Base-by-base conservation (phyloP, 1,284 basidiomycete genomes). In the Cerrena zonata region DNA sequence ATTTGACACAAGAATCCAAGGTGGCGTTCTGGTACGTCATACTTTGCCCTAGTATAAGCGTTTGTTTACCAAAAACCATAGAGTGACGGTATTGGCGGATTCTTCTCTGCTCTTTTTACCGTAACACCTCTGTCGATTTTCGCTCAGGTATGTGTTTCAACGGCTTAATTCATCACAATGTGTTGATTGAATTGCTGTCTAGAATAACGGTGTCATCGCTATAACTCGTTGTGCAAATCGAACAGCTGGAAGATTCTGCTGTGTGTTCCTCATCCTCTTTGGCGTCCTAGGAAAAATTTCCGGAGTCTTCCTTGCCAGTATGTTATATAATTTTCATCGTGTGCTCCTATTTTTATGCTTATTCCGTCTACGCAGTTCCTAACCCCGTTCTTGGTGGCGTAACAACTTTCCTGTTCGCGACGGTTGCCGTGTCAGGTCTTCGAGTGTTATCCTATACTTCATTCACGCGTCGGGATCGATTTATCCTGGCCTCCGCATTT, bases 381-480 rank as follows among this genome's bases (percentile, higher is more conserved):
- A 85, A 88, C 57, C 72, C 89, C 0, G 87, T 93, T 7, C 76
- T 94, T 0, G 91, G 91, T 2, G 89, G 89, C 3, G 86, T 91
- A 2, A 91, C 87, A 12, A 89, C 88, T 2, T 90, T 88, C 70
- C 71, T 89, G 45, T 85, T 85, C 53, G 63, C 64, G 3, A 62
- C 53, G 36, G 65, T 67, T 22, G 61, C 63, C 11, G 57, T 58
- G 4, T 87, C 86, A 0, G 90, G 91, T 45, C 54, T 89, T 36
- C 80, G 86, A 30, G 85, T 94, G 2, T 71, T 94, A 27, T 75
- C 82, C 1, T 81, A 79, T 60, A 71, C 78, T 42, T 65, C 69
- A 10, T 92, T 82, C 62, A 82, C 81, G 11, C 75, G 91, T 1
- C 74, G 89, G 15, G 86, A 89, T 53, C 74, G 91, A 19, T 91